Percentiles rank a stretch among this genome's conserved stretches.
phyloP scores from a whole-genome alignment of 2,329 filamentous ascomycete genomes.

The Clarireedia homoeocarpa region DNA sequence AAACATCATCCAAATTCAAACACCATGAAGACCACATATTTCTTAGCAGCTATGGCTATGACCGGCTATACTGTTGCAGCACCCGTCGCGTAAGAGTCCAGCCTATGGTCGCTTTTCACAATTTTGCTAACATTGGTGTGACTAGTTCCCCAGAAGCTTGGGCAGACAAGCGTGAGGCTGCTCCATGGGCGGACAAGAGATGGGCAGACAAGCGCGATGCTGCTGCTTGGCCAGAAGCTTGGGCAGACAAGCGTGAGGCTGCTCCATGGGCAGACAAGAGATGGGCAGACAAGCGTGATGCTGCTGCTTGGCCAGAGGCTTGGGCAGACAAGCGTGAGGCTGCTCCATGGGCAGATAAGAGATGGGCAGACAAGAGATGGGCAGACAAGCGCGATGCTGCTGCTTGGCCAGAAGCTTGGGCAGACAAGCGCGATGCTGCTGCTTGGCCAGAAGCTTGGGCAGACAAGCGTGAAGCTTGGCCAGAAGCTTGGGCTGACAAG shows the following conservation, averaged over 20 bases:
- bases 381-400: too few species aligned
- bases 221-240: too few species aligned
- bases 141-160: neutral
- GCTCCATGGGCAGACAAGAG: too few species aligned
- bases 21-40: constrained; percentile 1
- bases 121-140: neutral
- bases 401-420: neutral
- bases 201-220: neutral
- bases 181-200: too few species aligned
- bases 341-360: neutral
- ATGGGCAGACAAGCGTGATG: too few species aligned
- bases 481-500: neutral
- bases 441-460: neutral
- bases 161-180: neutral
- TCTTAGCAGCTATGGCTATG: neutral
- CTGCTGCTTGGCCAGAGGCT: too few species aligned
- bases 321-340: neutral
- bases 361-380: neutral
- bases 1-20: neutral
- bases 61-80: neutral
- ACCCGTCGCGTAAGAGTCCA: neutral
- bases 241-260: too few species aligned
- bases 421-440: neutral
- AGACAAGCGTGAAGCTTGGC: neutral
- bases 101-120: neutral